Evolutionary conservation across 108 stramenopile genomes (phyloP).

Genomic region (Cylindrotheca closterium): DNA sequence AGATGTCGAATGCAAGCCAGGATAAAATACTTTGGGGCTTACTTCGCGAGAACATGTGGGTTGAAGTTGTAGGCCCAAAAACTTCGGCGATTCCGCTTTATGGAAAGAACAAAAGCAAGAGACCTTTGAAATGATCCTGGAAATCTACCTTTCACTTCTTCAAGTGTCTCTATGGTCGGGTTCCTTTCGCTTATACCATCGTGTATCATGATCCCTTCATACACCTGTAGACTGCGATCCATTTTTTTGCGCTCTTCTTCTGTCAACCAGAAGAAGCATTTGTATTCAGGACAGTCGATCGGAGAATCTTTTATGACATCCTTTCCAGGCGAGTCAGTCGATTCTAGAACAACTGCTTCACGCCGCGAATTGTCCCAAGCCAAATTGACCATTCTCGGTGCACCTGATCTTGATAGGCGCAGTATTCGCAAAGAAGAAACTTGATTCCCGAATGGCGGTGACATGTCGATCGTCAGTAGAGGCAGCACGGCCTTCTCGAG

Average conservation of each 20-base stretch:
- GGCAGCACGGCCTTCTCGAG: slow-evolving; percentile 30
- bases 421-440: slow-evolving; percentile 12
- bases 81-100: slow-evolving; percentile 35
- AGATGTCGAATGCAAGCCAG: no score
- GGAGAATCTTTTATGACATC: slow-evolving; percentile 46
- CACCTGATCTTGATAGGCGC: slow-evolving; percentile 18
- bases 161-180: slow-evolving; percentile 14
- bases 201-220: slow-evolving; percentile 33
- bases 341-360: slow-evolving; percentile 1
- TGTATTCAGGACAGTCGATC: slow-evolving; percentile 68
- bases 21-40: slow-evolving; percentile 14
- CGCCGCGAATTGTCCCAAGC: slow-evolving; percentile 7
- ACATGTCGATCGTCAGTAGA: slow-evolving; percentile 4
- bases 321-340: not conserved
- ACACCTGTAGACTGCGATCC: slow-evolving; percentile 29
- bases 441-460: slow-evolving; percentile 1
- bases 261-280: slow-evolving; percentile 48
- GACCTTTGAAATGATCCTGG: slow-evolving; percentile 37
- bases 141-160: slow-evolving; percentile 24
- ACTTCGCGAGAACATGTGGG: slow-evolving; percentile 36
- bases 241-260: slow-evolving; percentile 7
- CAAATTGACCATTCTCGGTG: slow-evolving; percentile 25
- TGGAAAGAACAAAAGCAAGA: slow-evolving; percentile 48
- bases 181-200: slow-evolving; percentile 34
- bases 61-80: slow-evolving; percentile 53